Conservation (phyloP, 495 filamentous ascomycete genomes). For the Friedmanniomyces simplex region DNA sequence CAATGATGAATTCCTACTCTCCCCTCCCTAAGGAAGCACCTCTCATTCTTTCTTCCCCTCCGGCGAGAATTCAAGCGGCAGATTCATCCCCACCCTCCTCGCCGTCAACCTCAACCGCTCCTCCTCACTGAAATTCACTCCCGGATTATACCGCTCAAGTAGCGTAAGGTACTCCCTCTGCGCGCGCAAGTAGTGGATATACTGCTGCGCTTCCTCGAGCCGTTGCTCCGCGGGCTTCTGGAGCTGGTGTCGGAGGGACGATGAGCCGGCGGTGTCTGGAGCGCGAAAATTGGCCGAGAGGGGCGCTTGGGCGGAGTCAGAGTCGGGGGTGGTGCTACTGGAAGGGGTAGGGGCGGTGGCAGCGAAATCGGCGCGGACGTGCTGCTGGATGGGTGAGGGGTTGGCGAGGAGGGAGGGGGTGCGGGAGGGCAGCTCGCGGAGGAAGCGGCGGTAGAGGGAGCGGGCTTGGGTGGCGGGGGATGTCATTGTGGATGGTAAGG, state of each 20-base stretch:
- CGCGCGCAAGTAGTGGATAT: conserved; percentile 65
- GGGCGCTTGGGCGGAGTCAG: background rate
- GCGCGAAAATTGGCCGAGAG: background rate
- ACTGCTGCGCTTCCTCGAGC: conserved; percentile 59
- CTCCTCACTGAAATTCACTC: conserved; percentile 73
- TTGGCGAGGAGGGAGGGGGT: conserved; percentile 37
- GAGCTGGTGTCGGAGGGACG: conserved; percentile 2
- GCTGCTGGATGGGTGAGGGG: conserved; percentile 37
- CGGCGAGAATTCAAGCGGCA: conserved; percentile 43
- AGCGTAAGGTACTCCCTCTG: conserved; percentile 72
- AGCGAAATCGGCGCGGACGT: conserved; percentile 38
- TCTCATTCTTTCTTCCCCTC: conserved; percentile 1
- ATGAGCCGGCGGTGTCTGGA: background rate
- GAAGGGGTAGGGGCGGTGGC: conserved; percentile 15
- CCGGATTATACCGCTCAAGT: conserved; percentile 86
- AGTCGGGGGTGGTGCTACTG: background rate
- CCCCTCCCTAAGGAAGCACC: too few species aligned
- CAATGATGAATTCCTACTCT: background rate
- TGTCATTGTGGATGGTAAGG: background rate
- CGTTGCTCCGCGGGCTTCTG: conserved; percentile 15
- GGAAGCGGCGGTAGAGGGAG: conserved; percentile 77
- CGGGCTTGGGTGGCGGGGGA: conserved; percentile 36
- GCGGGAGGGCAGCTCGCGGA: conserved; percentile 78
- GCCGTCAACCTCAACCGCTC: conserved; percentile 76
- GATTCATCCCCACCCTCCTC: conserved; percentile 75